Percentiles rank a stretch among this genome's conserved stretches.
These are phyloP conservation scores for Somion occarium DNA, from an alignment of 1,284 basidiomycete genomes.

Conservation along the genomic window DNA sequence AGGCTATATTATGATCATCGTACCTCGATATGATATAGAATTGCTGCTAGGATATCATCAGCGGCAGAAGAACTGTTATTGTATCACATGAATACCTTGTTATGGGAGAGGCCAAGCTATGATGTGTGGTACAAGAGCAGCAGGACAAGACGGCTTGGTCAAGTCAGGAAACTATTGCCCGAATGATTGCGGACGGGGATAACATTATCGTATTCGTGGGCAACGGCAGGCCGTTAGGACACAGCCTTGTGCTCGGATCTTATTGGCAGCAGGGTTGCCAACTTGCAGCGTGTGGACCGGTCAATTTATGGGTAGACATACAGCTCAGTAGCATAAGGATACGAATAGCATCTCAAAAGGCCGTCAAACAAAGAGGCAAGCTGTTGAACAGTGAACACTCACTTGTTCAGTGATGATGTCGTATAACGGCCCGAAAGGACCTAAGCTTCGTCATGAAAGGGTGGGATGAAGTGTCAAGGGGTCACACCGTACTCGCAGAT, in stretches of 20 bases:
- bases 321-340: not conserved
- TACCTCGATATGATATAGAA: not conserved
- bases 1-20: not conserved
- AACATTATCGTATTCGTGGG: not conserved
- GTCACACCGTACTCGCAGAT: not conserved
- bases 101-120: not conserved
- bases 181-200: not conserved
- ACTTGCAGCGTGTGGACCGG: not conserved
- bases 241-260: not conserved
- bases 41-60: not conserved
- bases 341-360: no score
- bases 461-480: not conserved
- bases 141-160: not conserved
- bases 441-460: not conserved
- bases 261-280: no score
- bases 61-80: not conserved
- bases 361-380: no score
- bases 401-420: not conserved
- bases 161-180: not conserved
- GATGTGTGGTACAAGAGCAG: not conserved
- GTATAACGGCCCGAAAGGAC: not conserved
- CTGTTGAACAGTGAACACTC: no score
- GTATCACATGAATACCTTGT: not conserved
- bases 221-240: not conserved
- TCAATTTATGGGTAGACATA: not conserved